Base-by-base conservation (phyloP, 2,329 filamentous ascomycete genomes). In the Dactylellina haptotyla region DNA sequence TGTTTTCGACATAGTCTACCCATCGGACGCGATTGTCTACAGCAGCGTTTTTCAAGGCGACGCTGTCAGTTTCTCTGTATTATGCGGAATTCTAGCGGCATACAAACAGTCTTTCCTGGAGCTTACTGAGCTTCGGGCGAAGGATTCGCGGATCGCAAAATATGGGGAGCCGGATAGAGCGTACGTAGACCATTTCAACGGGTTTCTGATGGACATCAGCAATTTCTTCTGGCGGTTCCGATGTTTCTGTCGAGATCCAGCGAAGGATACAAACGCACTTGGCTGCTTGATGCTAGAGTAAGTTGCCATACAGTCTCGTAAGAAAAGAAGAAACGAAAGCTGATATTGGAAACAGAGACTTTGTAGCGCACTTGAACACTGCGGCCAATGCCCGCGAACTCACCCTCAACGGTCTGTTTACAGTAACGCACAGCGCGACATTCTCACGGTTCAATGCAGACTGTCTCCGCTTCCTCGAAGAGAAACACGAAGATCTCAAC, bases 171-270 rank as follows among this genome's bases (percentile, higher is more conserved):
- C 89, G 74, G 84, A 87, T 26, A 83, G 86, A 43, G 81, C 83
- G 30, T 86, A 89, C 64, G 86, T 92, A 41, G 86, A 87, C 75
- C 82, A 85, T 23, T 93, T 95, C 82, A 96, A 96, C 79, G 89
- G 89, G 20, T 93, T 90, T 79, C 85, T 96, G 30, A 93, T 95
- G 87, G 92, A 96, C 79, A 85, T 93, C 30, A 93, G 91, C 83
- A 96, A 96, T 79, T 87, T 90, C 56, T 80, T 95, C 50, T 96
- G 92, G 92, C 87, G 91, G 0, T 89, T 96, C 70, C 63, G 74
- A 30, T 69, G 66, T 25, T 73, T 75, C 18, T 75, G 67, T 23
- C 50, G 70, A 48, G 75, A 77, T 48, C 76, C 76, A 87, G 87
- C 67, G 82, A 82, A 10, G 82, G 90, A 94, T 75, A 82, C 85